Evolutionary conservation across 176 grass and related monocot species (phyloP), one percentile per base, ranked within the genome.

Genomic region (Themeda triandra): DNA sequence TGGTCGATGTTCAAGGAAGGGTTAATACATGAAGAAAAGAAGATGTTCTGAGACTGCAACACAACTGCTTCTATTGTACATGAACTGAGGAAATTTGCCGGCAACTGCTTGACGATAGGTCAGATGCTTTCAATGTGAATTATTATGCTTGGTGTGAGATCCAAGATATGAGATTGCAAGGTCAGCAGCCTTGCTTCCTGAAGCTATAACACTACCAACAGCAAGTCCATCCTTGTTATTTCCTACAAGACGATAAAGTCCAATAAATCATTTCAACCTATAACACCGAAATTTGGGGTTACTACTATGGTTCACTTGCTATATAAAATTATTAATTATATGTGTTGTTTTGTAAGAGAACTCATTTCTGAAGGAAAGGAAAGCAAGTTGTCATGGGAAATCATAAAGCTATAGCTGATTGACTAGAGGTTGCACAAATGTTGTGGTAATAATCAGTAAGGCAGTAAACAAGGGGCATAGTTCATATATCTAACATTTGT

Each of bases 221-320:
- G 96, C 90, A 71, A 99, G 67, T 28, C 93, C 96, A 82, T 96
- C 96, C 86, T 90, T 90, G 84, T 99, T 89, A 87, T 99, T 99
- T 89, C 96, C 96, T 99, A 63, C 15, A 83, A 77, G 66, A 89
- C 27, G 45, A 77, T 67, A 71, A 81, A 78, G 3, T 70, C 41
- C 62, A 45, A 77, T 86, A 35, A 79, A 79, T 73, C 24, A 21
- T 19, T n/a, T 39, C 19, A 46, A 63, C 15, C 18, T 46, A 86
- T 37, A 83, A 64, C 13, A 64, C 60, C 48, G 28, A 73, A 58
- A 18, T 39, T 33, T 69, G 4, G 35, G 23, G 24, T 76, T 75
- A 25, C 18, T 62, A 49, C 69, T 67, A 77, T 76, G 23, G 67
- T 45, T 79, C 78, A 36, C 12, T 60, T 40, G 69, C 29, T 69